These are phyloP conservation scores for Amesomyces nigricolor DNA, from an alignment of 2,329 filamentous ascomycete genomes.

Conservation along the genomic window DNA sequence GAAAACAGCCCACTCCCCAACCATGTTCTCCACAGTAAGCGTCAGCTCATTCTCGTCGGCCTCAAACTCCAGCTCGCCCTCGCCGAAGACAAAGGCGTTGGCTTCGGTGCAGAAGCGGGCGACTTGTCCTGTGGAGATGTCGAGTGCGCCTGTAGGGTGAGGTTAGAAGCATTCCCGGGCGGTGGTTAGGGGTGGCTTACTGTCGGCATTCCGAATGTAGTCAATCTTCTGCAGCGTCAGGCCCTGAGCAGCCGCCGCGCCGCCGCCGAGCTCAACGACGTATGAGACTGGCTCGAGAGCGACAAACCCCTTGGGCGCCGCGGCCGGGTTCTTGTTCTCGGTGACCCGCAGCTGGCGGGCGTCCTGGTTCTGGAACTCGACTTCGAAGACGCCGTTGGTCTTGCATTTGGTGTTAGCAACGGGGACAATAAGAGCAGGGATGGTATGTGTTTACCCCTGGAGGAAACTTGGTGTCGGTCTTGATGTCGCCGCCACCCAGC, in stretches of 20 bases:
- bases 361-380: constrained; percentile 35
- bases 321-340: constrained; percentile 33
- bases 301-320: constrained; percentile 34
- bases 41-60: constrained; percentile 37
- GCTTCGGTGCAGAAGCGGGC: constrained; percentile 34
- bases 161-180: too few species aligned
- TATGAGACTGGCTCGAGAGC: constrained; percentile 36
- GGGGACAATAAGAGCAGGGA: too few species aligned
- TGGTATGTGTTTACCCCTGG: constrained; percentile 28
- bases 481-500: constrained; percentile 30
- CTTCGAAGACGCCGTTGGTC: constrained; percentile 33
- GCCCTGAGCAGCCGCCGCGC: constrained; percentile 23
- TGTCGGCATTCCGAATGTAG: constrained; percentile 34
- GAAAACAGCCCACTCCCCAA: constrained; percentile 34
- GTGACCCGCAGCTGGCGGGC: constrained; percentile 34
- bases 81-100: constrained; percentile 34
- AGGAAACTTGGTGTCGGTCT: constrained; percentile 33
- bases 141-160: constrained; percentile 26
- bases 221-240: constrained; percentile 37
- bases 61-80: constrained; percentile 39
- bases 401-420: constrained; percentile 1
- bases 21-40: constrained; percentile 29
- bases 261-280: constrained; percentile 32
- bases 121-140: constrained; percentile 34
- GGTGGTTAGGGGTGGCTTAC: too few species aligned